Evolutionary conservation across 1,139 yeast species (phyloP), one percentile per base, ranked within the genome.

Genomic region (Sugiyamaella novakii): DNA sequence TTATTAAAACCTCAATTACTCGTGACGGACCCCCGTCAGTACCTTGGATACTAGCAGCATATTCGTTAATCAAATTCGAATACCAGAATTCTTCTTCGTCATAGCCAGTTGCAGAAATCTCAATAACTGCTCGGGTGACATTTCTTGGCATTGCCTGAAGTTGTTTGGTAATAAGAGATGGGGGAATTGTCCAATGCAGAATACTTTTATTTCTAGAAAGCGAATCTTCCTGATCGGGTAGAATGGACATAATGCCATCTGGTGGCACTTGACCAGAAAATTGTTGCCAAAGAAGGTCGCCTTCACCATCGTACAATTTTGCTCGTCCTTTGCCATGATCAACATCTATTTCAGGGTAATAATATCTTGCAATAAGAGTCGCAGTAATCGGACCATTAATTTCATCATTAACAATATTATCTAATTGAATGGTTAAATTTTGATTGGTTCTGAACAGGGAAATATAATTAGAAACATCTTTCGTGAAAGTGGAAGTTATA

Each of bases 71-170:
- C 17, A 43, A 30, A 15, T 43, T 35, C 18, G 30, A 67, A 66
- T 84, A 87, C 95, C 95, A 87, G 61, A 85, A 85, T 66, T 88
- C 96, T 64, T 87, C 96, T 35, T 78, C 80, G 1, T 82, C 83
- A 60, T 84, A 85, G 2, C 94, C 96, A 14, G 87, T 80, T 3
- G 87, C 80, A 59, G 80, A 81, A 3, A 87, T 64, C 5, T 84
- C 76, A 35, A 87, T 66, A 41, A 72, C 71, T 35, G 80, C 79
- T 48, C 82, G 73, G 10, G 85, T 78, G 7, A 87, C 79, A 61
- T 82, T 81, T 65, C 66, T 31, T 78, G 85, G 53, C 73, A 74
- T 53, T 67, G 74, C 15, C 65, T 39, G 40, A 4, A 43, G 18
- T 22, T 28, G 17, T 28, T 19, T 35, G 8, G 29, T 27, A 3